These are phyloP conservation scores for Serendipita vermifera DNA, from an alignment of 768 basidiomycete genomes.

Conservation along the genomic window DNA sequence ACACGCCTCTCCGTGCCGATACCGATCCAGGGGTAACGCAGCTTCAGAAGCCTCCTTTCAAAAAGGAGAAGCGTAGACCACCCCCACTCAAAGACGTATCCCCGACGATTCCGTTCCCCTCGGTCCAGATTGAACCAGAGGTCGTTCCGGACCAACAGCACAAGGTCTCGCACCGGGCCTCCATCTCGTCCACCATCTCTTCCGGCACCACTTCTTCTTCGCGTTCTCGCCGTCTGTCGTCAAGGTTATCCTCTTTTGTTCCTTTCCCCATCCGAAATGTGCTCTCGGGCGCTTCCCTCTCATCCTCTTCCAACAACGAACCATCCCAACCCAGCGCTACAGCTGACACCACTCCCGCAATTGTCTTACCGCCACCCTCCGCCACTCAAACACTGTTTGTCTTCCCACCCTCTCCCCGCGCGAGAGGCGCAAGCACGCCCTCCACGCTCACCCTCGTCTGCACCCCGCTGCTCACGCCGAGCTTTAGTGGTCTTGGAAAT, in stretches of 20 bases:
- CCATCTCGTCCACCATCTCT: constrained; percentile 38
- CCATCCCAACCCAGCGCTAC: constrained; percentile 10
- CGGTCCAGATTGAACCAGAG: constrained; percentile 37
- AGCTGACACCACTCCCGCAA: constrained; percentile 15
- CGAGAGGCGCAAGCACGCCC: constrained; percentile 45
- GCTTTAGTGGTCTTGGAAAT: background rate
- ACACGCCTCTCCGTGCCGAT: too few relatives aligned
- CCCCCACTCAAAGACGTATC: constrained; percentile 49
- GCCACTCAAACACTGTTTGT: constrained; percentile 79
- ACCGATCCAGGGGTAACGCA: background rate
- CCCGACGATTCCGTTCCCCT: constrained; percentile 61
- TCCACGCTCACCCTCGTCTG: constrained; percentile 63
- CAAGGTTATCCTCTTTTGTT: constrained; percentile 29
- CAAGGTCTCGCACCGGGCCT: constrained; percentile 6
- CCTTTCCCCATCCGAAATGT: constrained; percentile 36
- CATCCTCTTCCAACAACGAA: constrained; percentile 17
- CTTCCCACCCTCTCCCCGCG: constrained; percentile 64
- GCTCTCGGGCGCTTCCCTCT: constrained; percentile 16
- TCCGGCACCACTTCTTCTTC: constrained; percentile 29
- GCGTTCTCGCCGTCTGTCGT: background rate
- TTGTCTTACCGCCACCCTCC: constrained; percentile 14
- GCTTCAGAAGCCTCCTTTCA: constrained; percentile 11
- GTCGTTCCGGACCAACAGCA: constrained; percentile 10
- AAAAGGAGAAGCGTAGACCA: constrained; percentile 48
- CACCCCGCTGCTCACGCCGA: constrained; percentile 2